These are phyloP conservation scores for Backusella tarrabulga DNA, from an alignment of 192 early-diverging fungal genomes.

Conservation along the genomic window DNA sequence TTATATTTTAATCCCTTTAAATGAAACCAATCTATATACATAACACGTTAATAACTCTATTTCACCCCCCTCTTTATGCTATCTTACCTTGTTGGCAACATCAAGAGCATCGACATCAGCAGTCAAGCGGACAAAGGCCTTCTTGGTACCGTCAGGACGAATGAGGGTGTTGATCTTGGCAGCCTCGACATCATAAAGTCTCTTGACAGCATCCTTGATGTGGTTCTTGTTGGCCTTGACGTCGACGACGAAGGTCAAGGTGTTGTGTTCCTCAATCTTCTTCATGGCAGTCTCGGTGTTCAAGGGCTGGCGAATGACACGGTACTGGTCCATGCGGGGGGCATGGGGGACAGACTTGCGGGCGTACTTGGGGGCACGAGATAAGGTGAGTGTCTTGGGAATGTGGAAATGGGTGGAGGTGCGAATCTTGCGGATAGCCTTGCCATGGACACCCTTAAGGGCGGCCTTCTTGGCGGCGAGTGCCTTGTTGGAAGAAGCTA, in stretches of 20 bases:
- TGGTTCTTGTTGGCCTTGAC: too few species aligned
- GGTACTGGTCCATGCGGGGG: too few species aligned
- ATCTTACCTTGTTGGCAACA: conserved; percentile 85
- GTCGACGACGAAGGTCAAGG: too few species aligned
- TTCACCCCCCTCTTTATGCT: not conserved
- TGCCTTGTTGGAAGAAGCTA: conserved; percentile 71
- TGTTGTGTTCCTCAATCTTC: too few species aligned
- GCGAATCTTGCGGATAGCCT: conserved; percentile 85
- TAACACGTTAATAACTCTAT: not conserved
- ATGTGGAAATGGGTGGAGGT: conserved; percentile 90
- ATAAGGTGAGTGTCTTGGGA: conserved; percentile 92
- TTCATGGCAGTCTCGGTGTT: too few species aligned
- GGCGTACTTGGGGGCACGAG: conserved; percentile 89
- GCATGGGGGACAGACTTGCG: conserved; percentile 80
- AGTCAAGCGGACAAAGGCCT: too few species aligned
- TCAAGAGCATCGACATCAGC: conserved; percentile 41
- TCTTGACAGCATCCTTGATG: too few species aligned
- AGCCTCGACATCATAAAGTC: too few species aligned
- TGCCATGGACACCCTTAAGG: conserved; percentile 88
- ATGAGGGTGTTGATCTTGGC: too few species aligned
- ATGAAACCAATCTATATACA: conserved; percentile 51
- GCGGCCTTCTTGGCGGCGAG: conserved; percentile 95
- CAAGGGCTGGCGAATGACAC: too few species aligned
- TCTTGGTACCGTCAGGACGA: too few species aligned
- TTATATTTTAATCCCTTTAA: conserved; percentile 24